phyloP scores from a whole-genome alignment of 2,329 filamentous ascomycete genomes.

The Colletotrichum costaricense region DNA sequence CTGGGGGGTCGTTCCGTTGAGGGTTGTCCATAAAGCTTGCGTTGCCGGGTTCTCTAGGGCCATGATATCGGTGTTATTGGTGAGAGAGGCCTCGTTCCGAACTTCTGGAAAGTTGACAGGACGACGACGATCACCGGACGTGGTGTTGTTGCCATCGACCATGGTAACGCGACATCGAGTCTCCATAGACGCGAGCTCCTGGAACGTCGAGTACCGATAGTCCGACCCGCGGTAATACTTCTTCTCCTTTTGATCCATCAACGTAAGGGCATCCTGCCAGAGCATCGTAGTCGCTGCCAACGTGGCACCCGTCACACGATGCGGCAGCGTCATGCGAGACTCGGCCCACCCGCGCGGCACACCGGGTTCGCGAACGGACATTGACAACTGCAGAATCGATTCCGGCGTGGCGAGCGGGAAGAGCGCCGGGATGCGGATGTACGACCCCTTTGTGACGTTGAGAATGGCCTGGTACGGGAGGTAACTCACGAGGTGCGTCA shows the following conservation, averaged over 20 bases:
- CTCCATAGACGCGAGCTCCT: neutral
- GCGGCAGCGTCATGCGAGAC: neutral
- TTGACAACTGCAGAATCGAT: neutral
- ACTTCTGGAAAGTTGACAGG: neutral
- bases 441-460: neutral
- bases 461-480: neutral
- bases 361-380: neutral
- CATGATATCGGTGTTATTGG: neutral
- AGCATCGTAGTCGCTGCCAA: neutral
- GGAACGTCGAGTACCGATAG: neutral
- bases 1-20: neutral
- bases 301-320: neutral
- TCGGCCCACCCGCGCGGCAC: neutral
- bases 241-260: neutral
- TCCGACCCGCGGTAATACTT: neutral
- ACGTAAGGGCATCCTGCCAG: neutral
- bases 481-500: neutral
- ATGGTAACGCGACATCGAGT: neutral
- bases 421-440: neutral
- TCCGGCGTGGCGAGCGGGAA: neutral
- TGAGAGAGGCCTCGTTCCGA: neutral
- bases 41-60: neutral
- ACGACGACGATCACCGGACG: neutral
- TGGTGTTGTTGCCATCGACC: neutral
- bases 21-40: neutral